Conservation (phyloP, 2,329 filamentous ascomycete species). For the Mycosphaerella arachidis region DNA sequence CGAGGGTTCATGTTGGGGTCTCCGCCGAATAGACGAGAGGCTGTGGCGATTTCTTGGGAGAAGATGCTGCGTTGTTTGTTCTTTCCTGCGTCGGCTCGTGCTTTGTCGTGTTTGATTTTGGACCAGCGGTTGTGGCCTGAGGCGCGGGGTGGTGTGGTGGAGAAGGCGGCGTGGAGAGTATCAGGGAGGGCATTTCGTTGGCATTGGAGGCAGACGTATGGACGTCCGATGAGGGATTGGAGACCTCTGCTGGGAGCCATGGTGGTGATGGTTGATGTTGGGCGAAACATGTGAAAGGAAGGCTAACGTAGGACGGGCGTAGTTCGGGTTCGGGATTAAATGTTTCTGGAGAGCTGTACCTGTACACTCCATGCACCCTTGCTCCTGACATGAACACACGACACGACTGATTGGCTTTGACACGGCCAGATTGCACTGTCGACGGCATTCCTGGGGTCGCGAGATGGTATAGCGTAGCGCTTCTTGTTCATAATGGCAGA, state of each 20-base stretch:
- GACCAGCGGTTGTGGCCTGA: conserved; percentile 92
- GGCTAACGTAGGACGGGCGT: neutral
- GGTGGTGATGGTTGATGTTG: conserved; percentile 1
- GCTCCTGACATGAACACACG: neutral
- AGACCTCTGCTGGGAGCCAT: conserved; percentile 34
- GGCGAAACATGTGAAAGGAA: neutral
- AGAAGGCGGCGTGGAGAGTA: conserved; percentile 16
- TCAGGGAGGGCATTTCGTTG: neutral
- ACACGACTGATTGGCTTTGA: neutral
- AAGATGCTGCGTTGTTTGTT: conserved; percentile 65
- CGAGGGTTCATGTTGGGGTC: conserved; percentile 70
- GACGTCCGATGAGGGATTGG: neutral
- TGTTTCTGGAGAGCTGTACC: neutral
- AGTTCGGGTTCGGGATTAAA: neutral
- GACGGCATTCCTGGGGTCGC: neutral
- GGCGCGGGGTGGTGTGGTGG: conserved; percentile 10
- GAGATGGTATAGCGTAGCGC: conserved; percentile 10
- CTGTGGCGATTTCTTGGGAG: conserved; percentile 67
- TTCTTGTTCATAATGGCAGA: conserved; percentile 16
- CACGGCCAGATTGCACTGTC: neutral
- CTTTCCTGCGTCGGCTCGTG: conserved; percentile 75
- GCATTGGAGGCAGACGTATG: conserved; percentile 13
- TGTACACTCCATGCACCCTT: neutral
- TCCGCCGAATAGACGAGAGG: conserved; percentile 73
- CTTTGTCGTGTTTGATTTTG: conserved; percentile 94